Evolutionary conservation across 2,329 filamentous ascomycete genomes (phyloP).

Genomic region (Colletotrichum zoysiae): DNA sequence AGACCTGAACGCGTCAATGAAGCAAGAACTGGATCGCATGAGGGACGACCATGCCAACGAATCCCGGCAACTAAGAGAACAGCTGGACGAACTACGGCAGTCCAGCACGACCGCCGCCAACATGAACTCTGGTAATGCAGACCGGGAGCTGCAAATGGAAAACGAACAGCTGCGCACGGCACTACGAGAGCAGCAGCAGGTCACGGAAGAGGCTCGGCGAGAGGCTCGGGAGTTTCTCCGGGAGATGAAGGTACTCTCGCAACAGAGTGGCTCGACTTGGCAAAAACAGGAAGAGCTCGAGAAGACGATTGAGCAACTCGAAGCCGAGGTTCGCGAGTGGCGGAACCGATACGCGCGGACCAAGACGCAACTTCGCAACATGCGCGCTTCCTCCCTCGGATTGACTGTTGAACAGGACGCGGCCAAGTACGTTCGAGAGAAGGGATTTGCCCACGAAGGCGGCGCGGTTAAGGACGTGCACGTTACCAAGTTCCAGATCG

Average conservation of each 20-base stretch:
- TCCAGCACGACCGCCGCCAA: conserved; percentile 42
- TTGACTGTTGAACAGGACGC: conserved; percentile 77
- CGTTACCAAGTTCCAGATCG: conserved; percentile 94
- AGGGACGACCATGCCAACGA: conserved; percentile 75
- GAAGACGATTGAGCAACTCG: conserved; percentile 79
- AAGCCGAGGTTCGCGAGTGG: conserved; percentile 90
- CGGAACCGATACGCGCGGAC: conserved; percentile 87
- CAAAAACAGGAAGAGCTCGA: conserved; percentile 86
- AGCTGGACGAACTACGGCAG: conserved; percentile 68
- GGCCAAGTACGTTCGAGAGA: conserved; percentile 74
- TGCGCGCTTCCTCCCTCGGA: conserved; percentile 85
- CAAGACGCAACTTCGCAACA: conserved; percentile 86
- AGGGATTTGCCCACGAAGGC: conserved; percentile 75
- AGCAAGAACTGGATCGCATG: conserved; percentile 81
- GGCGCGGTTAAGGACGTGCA: conserved; percentile 92
- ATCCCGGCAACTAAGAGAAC: conserved; percentile 71
- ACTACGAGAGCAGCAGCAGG: conserved; percentile 79
- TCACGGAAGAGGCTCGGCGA: conserved; percentile 87
- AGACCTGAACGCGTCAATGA: conserved; percentile 81
- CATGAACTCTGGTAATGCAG: conserved; percentile 51
- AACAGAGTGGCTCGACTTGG: conserved; percentile 81
- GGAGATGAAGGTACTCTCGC: conserved; percentile 90
- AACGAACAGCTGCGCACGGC: conserved; percentile 77
- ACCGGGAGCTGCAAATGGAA: conserved; percentile 72
- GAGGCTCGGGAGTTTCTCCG: conserved; percentile 86